Base-by-base conservation (phyloP, 2,329 filamentous ascomycete species). In the Nannizziopsis barbatae region DNA sequence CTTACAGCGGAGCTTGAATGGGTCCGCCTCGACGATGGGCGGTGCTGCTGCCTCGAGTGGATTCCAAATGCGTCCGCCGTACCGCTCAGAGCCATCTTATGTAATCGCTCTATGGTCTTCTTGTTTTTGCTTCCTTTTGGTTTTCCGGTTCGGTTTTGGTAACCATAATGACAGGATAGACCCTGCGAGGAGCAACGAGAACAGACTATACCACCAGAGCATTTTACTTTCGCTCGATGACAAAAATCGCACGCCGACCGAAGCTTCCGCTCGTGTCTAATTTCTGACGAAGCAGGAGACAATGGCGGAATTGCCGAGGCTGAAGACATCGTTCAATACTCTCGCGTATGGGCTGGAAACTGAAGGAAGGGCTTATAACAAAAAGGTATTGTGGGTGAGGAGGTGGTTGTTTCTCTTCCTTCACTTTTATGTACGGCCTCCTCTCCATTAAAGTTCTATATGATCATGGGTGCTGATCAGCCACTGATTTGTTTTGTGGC, bases 231-330 rank as follows among this genome's bases (percentile, higher is more conserved):
- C 15, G 31, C 32, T 20, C 35, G 42, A 18, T 45, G 42, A 18
- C 42, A 45, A 9, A 36, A 45, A 7, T 45, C 42, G 18, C 42
- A 45, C 10, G 42, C 42, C 18, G 42, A 45, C 3, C 42, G 42
- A 33, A 45, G 36, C 14, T 45, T 45, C 22, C 36, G 42, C 31
- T 45, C 35, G 5, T 36, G 30, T 30, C 35, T 22, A 4, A 15
- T 22, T 12, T 45, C 42, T 18, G 10, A 30, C 7, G 9, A 27
- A 4, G 7, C 22, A 27, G 22, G 22, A 27, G 22, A 27, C 7
- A 27, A 27, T 27, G 22, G 7, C 7, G 22, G 22, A 7, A 27
- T 27, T 27, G 22, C 22, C 22, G 22, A 27, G 22, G 22, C 7
- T 27, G 22, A 27, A 27, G 22, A 27, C 22, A 27, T 27, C 7